These are phyloP conservation scores for Rhynchospora tenuis DNA, from an alignment of 176 grass and related monocot species.

Conservation along the genomic window DNA sequence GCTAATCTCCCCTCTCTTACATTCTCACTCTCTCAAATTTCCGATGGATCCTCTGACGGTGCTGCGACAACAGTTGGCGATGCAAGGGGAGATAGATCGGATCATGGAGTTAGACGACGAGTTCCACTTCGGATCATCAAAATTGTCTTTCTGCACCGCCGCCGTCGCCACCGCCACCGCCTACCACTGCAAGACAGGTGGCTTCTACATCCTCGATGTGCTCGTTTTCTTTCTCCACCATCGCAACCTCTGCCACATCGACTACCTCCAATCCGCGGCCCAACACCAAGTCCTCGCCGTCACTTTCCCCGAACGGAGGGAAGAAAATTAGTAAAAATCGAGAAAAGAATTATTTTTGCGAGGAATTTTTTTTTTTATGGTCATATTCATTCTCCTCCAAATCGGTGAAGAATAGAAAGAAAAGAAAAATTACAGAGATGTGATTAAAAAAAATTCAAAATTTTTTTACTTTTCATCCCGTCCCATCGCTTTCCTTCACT, in stretches of 20 bases:
- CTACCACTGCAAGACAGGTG: slow-evolving; percentile 73
- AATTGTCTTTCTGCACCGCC: slow-evolving; percentile 60
- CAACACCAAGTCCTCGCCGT: slow-evolving; percentile 67
- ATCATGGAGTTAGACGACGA: slow-evolving; percentile 58
- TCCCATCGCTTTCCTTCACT: no score
- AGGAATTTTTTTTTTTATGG: no score
- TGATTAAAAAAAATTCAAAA: no score
- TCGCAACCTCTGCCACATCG: slow-evolving; percentile 79
- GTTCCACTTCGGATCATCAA: slow-evolving; percentile 55
- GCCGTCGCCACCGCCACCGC: no score
- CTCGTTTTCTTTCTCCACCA: slow-evolving; percentile 87
- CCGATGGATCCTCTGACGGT: slow-evolving; percentile 83
- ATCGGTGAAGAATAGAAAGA: no score
- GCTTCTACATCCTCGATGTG: slow-evolving; percentile 64
- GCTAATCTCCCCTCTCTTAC: no score
- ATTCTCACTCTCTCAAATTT: not conserved
- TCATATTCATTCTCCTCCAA: no score
- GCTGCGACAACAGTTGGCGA: slow-evolving; percentile 75
- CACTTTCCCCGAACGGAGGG: slow-evolving; percentile 77
- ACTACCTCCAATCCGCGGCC: slow-evolving; percentile 79
- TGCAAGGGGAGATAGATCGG: slow-evolving; percentile 58
- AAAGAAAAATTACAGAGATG: no score
- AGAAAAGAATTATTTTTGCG: no score
- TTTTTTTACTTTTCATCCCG: no score
- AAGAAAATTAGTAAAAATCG: no score